A percentile compares a stretch with the other conserved stretches of the same genome.
phyloP scores from a whole-genome alignment of 192 early-diverging fungal genomes.

The Coemansia sp. region DNA sequence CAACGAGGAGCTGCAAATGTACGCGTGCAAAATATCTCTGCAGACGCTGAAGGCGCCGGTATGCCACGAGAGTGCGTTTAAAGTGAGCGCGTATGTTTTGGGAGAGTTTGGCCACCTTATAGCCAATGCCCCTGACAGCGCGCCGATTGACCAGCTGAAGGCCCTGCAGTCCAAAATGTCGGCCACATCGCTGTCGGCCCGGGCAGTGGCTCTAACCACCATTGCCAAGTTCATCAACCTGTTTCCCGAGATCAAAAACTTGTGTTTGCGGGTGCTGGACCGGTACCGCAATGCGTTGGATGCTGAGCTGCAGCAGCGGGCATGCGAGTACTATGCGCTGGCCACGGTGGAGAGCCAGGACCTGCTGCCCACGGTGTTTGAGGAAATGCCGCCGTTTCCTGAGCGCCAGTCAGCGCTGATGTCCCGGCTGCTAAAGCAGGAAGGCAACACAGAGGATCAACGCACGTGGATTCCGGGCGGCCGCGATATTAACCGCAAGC shows the following conservation, averaged over 20 bases:
- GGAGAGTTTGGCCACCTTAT: constrained; percentile 98
- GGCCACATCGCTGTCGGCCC: constrained; percentile 72
- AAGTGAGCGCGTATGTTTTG: constrained; percentile 93
- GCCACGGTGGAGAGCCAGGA: constrained; percentile 80
- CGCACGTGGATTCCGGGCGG: constrained; percentile 93
- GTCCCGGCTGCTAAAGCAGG: constrained; percentile 76
- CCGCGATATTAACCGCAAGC: constrained; percentile 70
- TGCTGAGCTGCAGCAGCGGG: constrained; percentile 95
- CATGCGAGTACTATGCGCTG: constrained; percentile 92
- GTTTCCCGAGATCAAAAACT: constrained; percentile 95
- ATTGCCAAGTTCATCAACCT: constrained; percentile 96
- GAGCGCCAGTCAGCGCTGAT: constrained; percentile 90
- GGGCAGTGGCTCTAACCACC: constrained; percentile 84
- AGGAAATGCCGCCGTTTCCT: constrained; percentile 98
- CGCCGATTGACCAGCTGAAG: constrained; percentile 93
- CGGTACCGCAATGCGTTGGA: constrained; percentile 86
- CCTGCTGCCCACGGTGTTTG: constrained; percentile 87
- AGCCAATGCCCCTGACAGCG: constrained; percentile 77
- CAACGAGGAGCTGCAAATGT: constrained; percentile 92
- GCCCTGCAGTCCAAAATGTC: constrained; percentile 90
- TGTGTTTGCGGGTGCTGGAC: constrained; percentile 82
- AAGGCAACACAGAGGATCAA: constrained; percentile 91
- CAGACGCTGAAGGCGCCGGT: constrained; percentile 81
- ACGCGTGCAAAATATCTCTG: constrained; percentile 82
- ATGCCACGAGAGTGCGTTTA: constrained; percentile 94